These are phyloP conservation scores for Pleurotus ostreatus DNA, from an alignment of 768 basidiomycete genomes.

Conservation along the genomic window DNA sequence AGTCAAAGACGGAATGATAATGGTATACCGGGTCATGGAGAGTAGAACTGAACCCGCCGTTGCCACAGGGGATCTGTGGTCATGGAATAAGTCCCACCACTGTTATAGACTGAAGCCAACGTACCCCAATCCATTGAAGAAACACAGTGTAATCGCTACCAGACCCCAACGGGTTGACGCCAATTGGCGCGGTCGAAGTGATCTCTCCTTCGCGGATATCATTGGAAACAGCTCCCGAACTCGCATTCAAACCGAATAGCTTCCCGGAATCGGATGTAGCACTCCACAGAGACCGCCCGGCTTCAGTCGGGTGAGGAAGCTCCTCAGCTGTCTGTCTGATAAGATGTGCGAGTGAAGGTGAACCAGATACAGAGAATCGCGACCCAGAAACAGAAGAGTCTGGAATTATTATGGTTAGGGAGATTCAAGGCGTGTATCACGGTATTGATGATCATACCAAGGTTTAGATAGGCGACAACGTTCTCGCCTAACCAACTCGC, in stretches of 20 bases:
- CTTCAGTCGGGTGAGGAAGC: slow-evolving; percentile 52
- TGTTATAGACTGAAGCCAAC: slow-evolving; percentile 2
- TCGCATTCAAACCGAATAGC: slow-evolving; percentile 4
- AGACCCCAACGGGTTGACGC: slow-evolving; percentile 51
- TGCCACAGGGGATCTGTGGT: slow-evolving; percentile 36
- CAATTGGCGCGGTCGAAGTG: slow-evolving; percentile 15
- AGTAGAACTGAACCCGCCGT: slow-evolving; percentile 36
- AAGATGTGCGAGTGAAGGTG: slow-evolving; percentile 65
- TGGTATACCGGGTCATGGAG: slow-evolving; percentile 50
- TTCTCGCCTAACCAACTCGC: slow-evolving; percentile 54
- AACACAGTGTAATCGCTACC: slow-evolving; percentile 63
- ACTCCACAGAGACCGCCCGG: slow-evolving; percentile 53
- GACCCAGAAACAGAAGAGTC: slow-evolving; percentile 52
- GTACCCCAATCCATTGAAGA: slow-evolving; percentile 17
- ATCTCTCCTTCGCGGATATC: slow-evolving; percentile 12
- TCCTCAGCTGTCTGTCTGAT: slow-evolving; percentile 48
- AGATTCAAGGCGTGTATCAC: not conserved
- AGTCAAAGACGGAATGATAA: slow-evolving; percentile 60
- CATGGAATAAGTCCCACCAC: not conserved
- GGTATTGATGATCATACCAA: slow-evolving; percentile 27
- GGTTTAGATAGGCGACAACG: slow-evolving; percentile 63
- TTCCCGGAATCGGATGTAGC: slow-evolving; percentile 45
- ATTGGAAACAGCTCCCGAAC: slow-evolving; percentile 2
- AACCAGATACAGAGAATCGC: slow-evolving; percentile 44
- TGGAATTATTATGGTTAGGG: not conserved